Conservation (phyloP, 2,329 filamentous ascomycete genomes). For the Monosporascus sp. region DNA sequence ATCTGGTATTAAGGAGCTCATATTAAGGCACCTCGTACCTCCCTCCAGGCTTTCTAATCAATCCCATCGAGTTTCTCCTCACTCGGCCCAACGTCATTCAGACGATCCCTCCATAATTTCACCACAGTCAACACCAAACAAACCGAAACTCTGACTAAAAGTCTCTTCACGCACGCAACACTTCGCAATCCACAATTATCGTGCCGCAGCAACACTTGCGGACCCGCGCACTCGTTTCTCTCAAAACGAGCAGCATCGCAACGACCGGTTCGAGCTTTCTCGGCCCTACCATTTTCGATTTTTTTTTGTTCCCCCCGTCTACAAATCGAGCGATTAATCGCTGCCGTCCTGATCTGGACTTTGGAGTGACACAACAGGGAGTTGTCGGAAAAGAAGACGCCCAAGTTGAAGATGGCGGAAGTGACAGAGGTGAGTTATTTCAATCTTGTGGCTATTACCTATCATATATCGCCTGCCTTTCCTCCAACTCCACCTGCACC, state of each 20-base stretch:
- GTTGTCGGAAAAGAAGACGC: not conserved
- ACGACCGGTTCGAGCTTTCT: too few relatives aligned
- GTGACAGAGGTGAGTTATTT: slow-evolving; percentile 11
- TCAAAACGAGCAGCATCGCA: not conserved
- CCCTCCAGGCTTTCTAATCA: too few relatives aligned
- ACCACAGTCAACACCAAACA: too few relatives aligned
- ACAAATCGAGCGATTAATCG: not conserved
- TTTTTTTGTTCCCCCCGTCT: not conserved
- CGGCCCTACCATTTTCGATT: too few relatives aligned
- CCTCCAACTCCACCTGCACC: too few relatives aligned
- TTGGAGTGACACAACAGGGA: not conserved
- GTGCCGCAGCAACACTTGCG: not conserved
- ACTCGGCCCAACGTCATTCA: not conserved
- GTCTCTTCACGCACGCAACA: not conserved
- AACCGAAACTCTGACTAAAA: too few relatives aligned
- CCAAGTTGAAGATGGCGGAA: slow-evolving; percentile 10
- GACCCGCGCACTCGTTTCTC: not conserved
- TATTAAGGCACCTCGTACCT: too few relatives aligned
- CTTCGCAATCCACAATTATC: not conserved
- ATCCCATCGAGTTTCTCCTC: too few relatives aligned
- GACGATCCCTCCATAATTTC: not conserved
- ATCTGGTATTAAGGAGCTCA: too few relatives aligned
- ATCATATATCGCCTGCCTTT: too few relatives aligned
- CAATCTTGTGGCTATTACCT: too few relatives aligned
- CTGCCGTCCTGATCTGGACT: not conserved